Base-by-base conservation (phyloP, 2,329 filamentous ascomycete genomes). In the Aspergillus calidoustus region DNA sequence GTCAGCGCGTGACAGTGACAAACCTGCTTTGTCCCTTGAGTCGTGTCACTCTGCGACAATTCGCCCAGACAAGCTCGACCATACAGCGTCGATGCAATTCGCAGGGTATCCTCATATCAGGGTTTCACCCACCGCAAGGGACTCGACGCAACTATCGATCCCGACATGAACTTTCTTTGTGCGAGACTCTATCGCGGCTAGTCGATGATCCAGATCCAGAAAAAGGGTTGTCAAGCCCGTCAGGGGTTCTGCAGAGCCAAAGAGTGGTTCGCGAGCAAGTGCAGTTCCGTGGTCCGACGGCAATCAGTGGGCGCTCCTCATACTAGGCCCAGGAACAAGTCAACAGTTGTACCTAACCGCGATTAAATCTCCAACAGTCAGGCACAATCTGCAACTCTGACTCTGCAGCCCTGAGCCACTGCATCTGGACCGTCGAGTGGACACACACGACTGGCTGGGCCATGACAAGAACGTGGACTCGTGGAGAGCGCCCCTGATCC, bases 81-180 rank as follows among this genome's bases (percentile, higher is more conserved):
- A 44, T 41, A 43, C 43, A n/a, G 34, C 31, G 41, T 30, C 23
- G 15, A 31, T 38, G 23, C 41, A 54, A 46, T 38, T 15, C 46
- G 53, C 41, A 55, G 47, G 53, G 53, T n/a, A 47, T 30, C 19
- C 25, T 15, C 15, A 23, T 43, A 34, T 43, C 51, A 54, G 46
- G 41, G 51, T 54, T 17, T 34, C 19, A 43, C 4, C 19, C 28
- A 13, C 30, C 25, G 54, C 54, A 57, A 50, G 54, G 54, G 54
- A 41, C 30, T 49, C 8, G 34, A 54, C 7, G 28, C 28, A 28
- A 52, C 49, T 52, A 52, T 52, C 49, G 49, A 52, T 23, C 11
- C 30, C 7, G n/a, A 19, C 38, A 17, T 30, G 23, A 54, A 54
- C 52, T 54, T 43, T 54, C 38, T 54, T 46, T 25, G 23, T 17